Conservation (phyloP, 495 filamentous ascomycete species). For the Pseudotulostoma volvatum region DNA sequence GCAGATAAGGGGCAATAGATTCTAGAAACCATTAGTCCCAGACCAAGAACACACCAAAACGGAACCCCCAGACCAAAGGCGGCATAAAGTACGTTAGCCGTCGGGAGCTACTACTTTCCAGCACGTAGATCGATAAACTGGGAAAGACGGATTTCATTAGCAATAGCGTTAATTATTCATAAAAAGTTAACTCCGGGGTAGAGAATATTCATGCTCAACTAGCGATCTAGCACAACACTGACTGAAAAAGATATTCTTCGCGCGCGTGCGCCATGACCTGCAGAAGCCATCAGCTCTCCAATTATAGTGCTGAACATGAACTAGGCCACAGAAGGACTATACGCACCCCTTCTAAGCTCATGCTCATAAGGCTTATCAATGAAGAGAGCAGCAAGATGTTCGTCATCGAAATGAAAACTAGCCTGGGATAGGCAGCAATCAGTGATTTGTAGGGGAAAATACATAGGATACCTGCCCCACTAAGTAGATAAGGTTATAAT, state of each 20-base stretch:
- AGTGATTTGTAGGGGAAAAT: too few relatives aligned
- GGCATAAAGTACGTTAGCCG: conserved; percentile 70
- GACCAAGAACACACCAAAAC: conserved; percentile 3
- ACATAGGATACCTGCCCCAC: too few relatives aligned
- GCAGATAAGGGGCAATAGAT: conserved; percentile 66
- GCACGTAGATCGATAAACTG: conserved; percentile 50
- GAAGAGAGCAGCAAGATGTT: conserved; percentile 86
- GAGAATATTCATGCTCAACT: too few relatives aligned
- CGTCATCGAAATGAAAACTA: conserved; percentile 71
- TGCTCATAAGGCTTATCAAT: conserved; percentile 79
- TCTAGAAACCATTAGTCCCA: conserved; percentile 29
- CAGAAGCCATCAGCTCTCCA: conserved; percentile 6
- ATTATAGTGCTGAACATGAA: too few relatives aligned
- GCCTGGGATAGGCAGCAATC: conserved; percentile 27
- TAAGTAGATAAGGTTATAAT: too few relatives aligned
- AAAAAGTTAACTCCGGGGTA: too few relatives aligned
- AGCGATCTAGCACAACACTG: conserved; percentile 21
- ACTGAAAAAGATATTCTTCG: conserved; percentile 81
- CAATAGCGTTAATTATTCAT: conserved; percentile 5
- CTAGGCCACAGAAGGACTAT: background rate
- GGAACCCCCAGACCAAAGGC: conserved; percentile 37
- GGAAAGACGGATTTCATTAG: background rate
- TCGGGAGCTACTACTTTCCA: conserved; percentile 60
- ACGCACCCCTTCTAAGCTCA: conserved; percentile 72
- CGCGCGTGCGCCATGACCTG: conserved; percentile 40